phyloP scores from a whole-genome alignment of 805 yeast genomes.

The Lipomyces lipofer region DNA sequence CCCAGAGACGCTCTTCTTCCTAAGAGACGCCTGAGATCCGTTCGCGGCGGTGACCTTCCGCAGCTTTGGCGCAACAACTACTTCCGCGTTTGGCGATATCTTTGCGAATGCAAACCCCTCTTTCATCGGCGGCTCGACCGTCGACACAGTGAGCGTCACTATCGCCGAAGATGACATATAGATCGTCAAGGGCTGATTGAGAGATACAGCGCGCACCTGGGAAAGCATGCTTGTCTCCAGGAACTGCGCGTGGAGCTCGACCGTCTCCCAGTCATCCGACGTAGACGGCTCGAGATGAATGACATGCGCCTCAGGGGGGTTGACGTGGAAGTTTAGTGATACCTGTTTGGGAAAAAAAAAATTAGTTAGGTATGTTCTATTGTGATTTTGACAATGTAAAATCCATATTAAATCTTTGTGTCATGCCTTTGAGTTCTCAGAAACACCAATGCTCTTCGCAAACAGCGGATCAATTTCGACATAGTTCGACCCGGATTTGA shows the following conservation, averaged over 20 bases:
- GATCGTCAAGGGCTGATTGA: slow-evolving; percentile 51
- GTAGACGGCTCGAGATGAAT: slow-evolving; percentile 78
- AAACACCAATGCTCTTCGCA: slow-evolving; percentile 53
- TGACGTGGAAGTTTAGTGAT: slow-evolving; percentile 49
- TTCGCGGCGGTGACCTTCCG: slow-evolving; percentile 27
- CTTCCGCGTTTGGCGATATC: slow-evolving; percentile 63
- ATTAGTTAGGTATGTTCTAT: no score
- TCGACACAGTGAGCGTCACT: slow-evolving; percentile 59
- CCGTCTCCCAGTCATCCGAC: slow-evolving; percentile 84
- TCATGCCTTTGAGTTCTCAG: slow-evolving; percentile 44
- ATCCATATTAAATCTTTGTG: no score
- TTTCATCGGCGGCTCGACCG: slow-evolving; percentile 46
- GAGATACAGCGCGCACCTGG: slow-evolving; percentile 75
- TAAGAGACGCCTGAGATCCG: slow-evolving; percentile 5
- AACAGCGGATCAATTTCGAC: slow-evolving; percentile 70
- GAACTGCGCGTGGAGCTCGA: slow-evolving; percentile 75
- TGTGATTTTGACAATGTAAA: slow-evolving; percentile 8
- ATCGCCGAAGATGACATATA: slow-evolving; percentile 63
- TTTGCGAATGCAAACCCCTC: slow-evolving; percentile 46
- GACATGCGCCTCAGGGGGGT: slow-evolving; percentile 54
- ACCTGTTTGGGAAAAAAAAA: no score
- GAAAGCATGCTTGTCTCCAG: slow-evolving; percentile 73
- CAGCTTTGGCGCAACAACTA: slow-evolving; percentile 72
- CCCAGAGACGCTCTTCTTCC: slow-evolving; percentile 10
- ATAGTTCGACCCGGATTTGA: slow-evolving; percentile 24